A percentile compares a stretch with the other conserved stretches of the same genome.
phyloP scores from a whole-genome alignment of 495 filamentous ascomycete genomes.

The Penicillium odoratum region DNA sequence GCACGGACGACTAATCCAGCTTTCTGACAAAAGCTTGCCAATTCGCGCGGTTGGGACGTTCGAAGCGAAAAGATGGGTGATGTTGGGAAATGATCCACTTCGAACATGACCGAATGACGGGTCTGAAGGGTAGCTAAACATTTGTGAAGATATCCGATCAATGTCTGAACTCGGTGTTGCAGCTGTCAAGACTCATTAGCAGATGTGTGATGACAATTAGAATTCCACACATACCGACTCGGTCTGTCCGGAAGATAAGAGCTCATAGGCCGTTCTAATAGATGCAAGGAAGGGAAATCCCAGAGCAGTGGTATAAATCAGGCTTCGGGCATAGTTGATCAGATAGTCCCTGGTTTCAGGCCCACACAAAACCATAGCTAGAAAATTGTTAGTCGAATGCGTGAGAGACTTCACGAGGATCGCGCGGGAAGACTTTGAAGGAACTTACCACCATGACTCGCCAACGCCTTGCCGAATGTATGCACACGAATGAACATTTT shows the following conservation, averaged over 20 bases:
- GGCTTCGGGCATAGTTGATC: constrained; percentile 48
- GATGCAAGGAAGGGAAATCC: constrained; percentile 51
- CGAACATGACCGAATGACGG: constrained; percentile 31
- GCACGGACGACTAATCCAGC: constrained; percentile 40
- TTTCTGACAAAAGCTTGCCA: constrained; percentile 35
- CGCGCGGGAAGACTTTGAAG: neutral
- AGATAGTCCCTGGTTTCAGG: constrained; percentile 40
- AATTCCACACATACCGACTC: constrained; percentile 30
- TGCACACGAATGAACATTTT: constrained; percentile 67
- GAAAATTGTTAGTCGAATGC: neutral
- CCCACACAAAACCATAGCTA: constrained; percentile 49
- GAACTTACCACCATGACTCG: constrained; percentile 66
- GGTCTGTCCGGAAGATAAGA: constrained; percentile 43
- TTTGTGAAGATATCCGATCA: constrained; percentile 38
- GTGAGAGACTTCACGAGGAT: neutral
- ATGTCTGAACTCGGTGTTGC: constrained; percentile 37
- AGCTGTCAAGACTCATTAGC: constrained; percentile 23
- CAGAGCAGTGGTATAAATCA: constrained; percentile 51
- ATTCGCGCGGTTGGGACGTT: constrained; percentile 34
- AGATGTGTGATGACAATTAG: neutral
- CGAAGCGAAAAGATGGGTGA: constrained; percentile 49
- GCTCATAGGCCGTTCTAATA: constrained; percentile 46
- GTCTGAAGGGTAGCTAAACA: constrained; percentile 31
- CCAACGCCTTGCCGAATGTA: constrained; percentile 77
- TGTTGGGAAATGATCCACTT: constrained; percentile 41